These are phyloP conservation scores for Nitzschia inconspicua DNA, from an alignment of 108 stramenopile species.

Conservation along the genomic window DNA sequence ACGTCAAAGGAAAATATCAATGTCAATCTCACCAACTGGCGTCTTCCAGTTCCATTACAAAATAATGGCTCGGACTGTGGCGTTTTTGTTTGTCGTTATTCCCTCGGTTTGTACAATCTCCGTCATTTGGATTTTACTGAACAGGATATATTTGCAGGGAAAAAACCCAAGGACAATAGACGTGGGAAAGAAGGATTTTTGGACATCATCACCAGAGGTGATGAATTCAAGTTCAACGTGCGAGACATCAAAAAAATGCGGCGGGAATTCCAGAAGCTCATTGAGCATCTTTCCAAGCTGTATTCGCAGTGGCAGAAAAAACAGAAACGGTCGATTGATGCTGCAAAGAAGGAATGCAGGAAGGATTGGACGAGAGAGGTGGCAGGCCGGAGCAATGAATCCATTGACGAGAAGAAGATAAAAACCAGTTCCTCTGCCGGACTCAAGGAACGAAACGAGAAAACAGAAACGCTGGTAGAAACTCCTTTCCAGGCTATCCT, in stretches of 20 bases:
- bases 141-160: conserved; percentile 7
- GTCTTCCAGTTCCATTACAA: conserved; percentile 72
- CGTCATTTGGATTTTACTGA: conserved; percentile 40
- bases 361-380: too few species aligned
- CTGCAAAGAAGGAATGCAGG: too few species aligned
- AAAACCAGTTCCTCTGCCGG: too few species aligned
- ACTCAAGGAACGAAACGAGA: too few species aligned
- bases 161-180: background rate
- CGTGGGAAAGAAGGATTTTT: conserved; percentile 8
- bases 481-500: too few species aligned
- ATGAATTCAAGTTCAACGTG: conserved; percentile 62
- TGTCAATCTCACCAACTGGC: too few species aligned
- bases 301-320: conserved; percentile 25
- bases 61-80: conserved; percentile 87
- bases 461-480: too few species aligned
- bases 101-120: conserved; percentile 59
- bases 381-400: too few species aligned
- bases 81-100: conserved; percentile 87
- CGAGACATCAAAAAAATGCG: conserved; percentile 67
- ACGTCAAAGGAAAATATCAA: too few species aligned
- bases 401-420: too few species aligned
- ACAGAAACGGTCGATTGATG: conserved; percentile 9
- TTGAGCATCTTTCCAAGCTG: conserved; percentile 38
- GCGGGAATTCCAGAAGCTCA: conserved; percentile 48
- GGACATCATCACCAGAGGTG: conserved; percentile 38